Evolutionary conservation across 1,284 basidiomycete genomes (phyloP).

Genomic region (Ceratobasidium papillatum): DNA sequence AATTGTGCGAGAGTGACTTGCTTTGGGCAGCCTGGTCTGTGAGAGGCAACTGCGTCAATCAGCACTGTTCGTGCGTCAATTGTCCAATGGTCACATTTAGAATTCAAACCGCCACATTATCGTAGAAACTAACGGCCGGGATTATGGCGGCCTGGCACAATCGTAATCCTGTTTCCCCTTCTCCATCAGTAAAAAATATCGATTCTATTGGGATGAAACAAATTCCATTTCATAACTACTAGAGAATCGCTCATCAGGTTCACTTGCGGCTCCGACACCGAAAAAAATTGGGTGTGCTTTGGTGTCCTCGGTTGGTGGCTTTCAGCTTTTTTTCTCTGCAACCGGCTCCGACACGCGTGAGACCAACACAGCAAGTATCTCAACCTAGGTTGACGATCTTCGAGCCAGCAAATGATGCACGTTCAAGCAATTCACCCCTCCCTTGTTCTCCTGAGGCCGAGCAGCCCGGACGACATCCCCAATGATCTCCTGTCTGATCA

Average conservation of each 20-base stretch:
- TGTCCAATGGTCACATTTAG: not conserved
- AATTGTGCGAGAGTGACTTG: not conserved
- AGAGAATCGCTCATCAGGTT: not conserved
- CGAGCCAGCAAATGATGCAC: constrained; percentile 17
- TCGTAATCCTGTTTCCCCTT: not conserved
- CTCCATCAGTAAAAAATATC: not conserved
- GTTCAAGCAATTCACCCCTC: not conserved
- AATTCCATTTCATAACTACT: not conserved
- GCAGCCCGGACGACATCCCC: not conserved
- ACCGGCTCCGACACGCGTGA: not conserved
- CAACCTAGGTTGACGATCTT: not conserved
- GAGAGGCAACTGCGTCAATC: too few relatives aligned
- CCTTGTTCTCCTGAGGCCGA: constrained; percentile 16
- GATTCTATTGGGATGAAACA: constrained; percentile 8
- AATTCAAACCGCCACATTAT: not conserved
- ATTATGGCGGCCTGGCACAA: not conserved
- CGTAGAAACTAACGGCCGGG: not conserved
- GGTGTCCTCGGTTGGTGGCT: not conserved
- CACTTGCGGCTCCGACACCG: not conserved
- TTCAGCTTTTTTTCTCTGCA: not conserved
- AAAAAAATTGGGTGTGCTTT: not conserved
- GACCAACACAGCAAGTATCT: not conserved
- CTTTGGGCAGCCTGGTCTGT: too few relatives aligned
- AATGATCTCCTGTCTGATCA: constrained; percentile 8
- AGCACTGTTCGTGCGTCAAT: not conserved